Percentiles rank a stretch among this genome's conserved stretches.
Evolutionary conservation across 257 asterid species (phyloP).

Genomic region (Plectranthus barbatus): DNA sequence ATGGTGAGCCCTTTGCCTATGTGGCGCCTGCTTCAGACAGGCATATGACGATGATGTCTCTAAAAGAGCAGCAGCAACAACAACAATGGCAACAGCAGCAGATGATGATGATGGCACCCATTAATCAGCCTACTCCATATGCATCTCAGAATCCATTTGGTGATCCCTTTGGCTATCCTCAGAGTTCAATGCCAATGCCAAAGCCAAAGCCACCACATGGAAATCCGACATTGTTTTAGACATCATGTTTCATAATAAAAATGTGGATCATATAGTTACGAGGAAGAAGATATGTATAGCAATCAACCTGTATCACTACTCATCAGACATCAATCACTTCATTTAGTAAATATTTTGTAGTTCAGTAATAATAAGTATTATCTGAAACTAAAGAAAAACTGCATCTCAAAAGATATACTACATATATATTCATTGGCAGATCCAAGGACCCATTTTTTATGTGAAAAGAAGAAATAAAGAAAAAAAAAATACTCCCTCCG

Average conservation of each 20-base stretch:
- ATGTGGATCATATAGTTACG: no score
- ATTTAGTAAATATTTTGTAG: no score
- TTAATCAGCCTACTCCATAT: slow-evolving; percentile 28
- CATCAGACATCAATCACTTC: no score
- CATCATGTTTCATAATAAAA: neutral
- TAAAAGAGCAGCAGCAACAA: slow-evolving; percentile 41
- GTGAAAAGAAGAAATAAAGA: no score
- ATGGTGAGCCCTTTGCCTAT: slow-evolving; percentile 38
- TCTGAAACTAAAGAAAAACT: no score
- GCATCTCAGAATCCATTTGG: slow-evolving; percentile 61
- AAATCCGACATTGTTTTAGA: slow-evolving; percentile 43
- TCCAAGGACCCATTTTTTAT: no score
- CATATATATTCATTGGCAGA: no score
- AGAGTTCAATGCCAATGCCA: slow-evolving; percentile 9
- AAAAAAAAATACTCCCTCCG: no score
- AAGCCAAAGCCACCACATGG: slow-evolving; percentile 45
- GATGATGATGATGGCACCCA: slow-evolving; percentile 29
- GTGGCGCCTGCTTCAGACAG: slow-evolving; percentile 44
- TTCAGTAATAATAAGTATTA: no score
- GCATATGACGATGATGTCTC: slow-evolving; percentile 56
- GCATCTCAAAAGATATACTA: no score
- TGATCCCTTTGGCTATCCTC: slow-evolving; percentile 47
- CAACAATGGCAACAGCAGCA: slow-evolving; percentile 15
- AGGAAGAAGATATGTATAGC: no score
- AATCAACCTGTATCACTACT: no score